A percentile compares a stretch with the other conserved stretches of the same genome.
Evolutionary conservation across 1,284 basidiomycete genomes (phyloP).

Genomic region (Puccinia polysora): DNA sequence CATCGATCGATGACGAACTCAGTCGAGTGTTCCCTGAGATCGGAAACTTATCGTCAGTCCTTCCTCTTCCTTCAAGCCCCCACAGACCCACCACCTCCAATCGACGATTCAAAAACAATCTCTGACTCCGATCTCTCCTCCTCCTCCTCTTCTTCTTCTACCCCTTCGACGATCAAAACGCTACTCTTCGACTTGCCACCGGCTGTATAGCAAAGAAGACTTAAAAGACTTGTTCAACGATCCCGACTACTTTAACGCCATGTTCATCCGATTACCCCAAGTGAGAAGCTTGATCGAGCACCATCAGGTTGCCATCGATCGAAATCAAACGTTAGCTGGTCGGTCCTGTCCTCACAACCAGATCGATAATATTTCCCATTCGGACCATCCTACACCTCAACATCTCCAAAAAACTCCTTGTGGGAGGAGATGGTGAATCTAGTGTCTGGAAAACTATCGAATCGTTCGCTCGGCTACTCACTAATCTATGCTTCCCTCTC

Average conservation of each 20-base stretch:
- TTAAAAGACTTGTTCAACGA: slow-evolving; percentile 37
- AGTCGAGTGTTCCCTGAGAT: slow-evolving; percentile 40
- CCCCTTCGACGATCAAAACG: not conserved
- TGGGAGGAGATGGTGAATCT: not conserved
- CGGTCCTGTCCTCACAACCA: not conserved
- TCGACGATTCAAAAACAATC: not conserved
- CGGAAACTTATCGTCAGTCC: slow-evolving; percentile 21
- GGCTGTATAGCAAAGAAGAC: slow-evolving; percentile 32
- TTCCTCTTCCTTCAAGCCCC: not conserved
- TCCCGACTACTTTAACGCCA: slow-evolving; percentile 24
- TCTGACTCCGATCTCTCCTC: too few relatives aligned
- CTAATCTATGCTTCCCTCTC: too few relatives aligned
- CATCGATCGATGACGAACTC: slow-evolving; percentile 26
- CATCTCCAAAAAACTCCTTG: not conserved
- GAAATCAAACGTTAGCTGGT: slow-evolving; percentile 37
- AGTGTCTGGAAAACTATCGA: too few relatives aligned
- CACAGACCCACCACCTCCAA: not conserved
- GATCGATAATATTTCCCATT: not conserved
- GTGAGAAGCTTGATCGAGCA: slow-evolving; percentile 24
- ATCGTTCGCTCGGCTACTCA: too few relatives aligned
- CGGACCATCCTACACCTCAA: not conserved
- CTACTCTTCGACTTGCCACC: not conserved
- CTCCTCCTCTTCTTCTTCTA: too few relatives aligned
- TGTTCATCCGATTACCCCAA: slow-evolving; percentile 15
- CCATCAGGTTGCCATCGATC: slow-evolving; percentile 6